These are phyloP conservation scores for Saururus chinensis DNA, from an alignment of 164 flowering plant species.

Conservation along the genomic window DNA sequence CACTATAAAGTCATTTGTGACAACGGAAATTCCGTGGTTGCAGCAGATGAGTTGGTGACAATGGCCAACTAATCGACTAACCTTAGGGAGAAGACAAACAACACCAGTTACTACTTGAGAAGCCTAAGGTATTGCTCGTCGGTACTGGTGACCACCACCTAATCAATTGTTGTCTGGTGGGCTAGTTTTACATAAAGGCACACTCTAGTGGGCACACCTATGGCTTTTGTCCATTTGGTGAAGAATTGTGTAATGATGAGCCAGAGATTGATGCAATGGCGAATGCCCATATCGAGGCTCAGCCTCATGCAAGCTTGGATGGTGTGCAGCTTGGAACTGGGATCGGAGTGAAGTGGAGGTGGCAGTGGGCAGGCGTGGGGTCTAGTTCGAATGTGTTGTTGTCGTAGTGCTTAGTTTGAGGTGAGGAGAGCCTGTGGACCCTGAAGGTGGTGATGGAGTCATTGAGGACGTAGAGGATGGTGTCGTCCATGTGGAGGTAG, in stretches of 20 bases:
- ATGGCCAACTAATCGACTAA: slow-evolving; percentile 72
- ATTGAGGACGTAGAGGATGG: slow-evolving; percentile 69
- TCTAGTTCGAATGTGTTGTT: slow-evolving; percentile 62
- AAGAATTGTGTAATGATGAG: slow-evolving; percentile 12
- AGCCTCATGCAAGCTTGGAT: slow-evolving; percentile 13
- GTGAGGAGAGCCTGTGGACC: slow-evolving; percentile 72
- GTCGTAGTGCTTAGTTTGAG: slow-evolving; percentile 58
- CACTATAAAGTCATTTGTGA: slow-evolving; percentile 76
- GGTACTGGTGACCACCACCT: slow-evolving; percentile 73
- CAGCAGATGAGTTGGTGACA: slow-evolving; percentile 64
- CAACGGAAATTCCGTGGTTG: slow-evolving; percentile 72
- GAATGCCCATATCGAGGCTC: neutral
- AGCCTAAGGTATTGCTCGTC: slow-evolving; percentile 77
- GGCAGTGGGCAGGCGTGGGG: slow-evolving; percentile 23
- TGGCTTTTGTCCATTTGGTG: slow-evolving; percentile 16
- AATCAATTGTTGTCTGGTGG: slow-evolving; percentile 51
- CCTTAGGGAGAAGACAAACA: slow-evolving; percentile 70
- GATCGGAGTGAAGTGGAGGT: slow-evolving; percentile 39
- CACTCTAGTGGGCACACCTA: slow-evolving; percentile 19
- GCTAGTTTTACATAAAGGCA: slow-evolving; percentile 52
- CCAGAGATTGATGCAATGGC: slow-evolving; percentile 10
- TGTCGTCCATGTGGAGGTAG: slow-evolving; percentile 36
- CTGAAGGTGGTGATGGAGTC: slow-evolving; percentile 82
- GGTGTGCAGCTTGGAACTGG: slow-evolving; percentile 22
- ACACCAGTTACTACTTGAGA: slow-evolving; percentile 75